phyloP scores from a whole-genome alignment of 2,329 filamentous ascomycete species.

The Ceratocystis cacaofunesta region DNA sequence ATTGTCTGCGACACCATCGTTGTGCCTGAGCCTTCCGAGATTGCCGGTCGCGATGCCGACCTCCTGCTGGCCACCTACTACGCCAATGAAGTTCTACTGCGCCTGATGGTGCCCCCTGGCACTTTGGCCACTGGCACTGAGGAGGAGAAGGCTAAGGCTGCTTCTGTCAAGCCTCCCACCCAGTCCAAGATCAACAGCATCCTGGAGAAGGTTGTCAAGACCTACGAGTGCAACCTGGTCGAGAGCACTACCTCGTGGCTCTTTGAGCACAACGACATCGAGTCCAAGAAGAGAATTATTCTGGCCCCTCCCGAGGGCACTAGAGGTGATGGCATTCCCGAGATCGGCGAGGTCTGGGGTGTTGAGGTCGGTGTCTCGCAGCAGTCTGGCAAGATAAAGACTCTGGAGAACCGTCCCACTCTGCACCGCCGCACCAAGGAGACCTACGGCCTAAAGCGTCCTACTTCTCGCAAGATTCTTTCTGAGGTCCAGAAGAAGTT shows the following conservation, averaged over 20 bases:
- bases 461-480: slow-evolving; percentile 78
- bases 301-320: slow-evolving; percentile 70
- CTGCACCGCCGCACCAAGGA: slow-evolving; percentile 85
- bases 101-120: slow-evolving; percentile 83
- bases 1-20: slow-evolving; percentile 91
- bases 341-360: slow-evolving; percentile 90
- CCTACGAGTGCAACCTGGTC: slow-evolving; percentile 81
- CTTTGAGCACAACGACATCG: slow-evolving; percentile 94
- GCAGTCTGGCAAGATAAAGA: slow-evolving; percentile 90
- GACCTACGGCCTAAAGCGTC: slow-evolving; percentile 86
- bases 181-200: slow-evolving; percentile 77
- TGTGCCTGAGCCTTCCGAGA: slow-evolving; percentile 48
- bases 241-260: slow-evolving; percentile 98
- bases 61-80: slow-evolving; percentile 84
- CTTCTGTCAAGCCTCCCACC: slow-evolving; percentile 64
- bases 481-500: slow-evolving; percentile 97
- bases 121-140: slow-evolving; percentile 69
- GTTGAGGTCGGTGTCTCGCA: slow-evolving; percentile 89
- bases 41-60: slow-evolving; percentile 70
- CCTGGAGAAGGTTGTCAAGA: slow-evolving; percentile 80
- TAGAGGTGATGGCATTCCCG: slow-evolving; percentile 79
- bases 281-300: slow-evolving; percentile 95
- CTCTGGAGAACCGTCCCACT: slow-evolving; percentile 70
- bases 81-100: slow-evolving; percentile 84
- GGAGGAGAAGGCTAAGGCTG: slow-evolving; percentile 88